Conservation (phyloP, 306 rosid genomes). For the Pueraria montana region DNA sequence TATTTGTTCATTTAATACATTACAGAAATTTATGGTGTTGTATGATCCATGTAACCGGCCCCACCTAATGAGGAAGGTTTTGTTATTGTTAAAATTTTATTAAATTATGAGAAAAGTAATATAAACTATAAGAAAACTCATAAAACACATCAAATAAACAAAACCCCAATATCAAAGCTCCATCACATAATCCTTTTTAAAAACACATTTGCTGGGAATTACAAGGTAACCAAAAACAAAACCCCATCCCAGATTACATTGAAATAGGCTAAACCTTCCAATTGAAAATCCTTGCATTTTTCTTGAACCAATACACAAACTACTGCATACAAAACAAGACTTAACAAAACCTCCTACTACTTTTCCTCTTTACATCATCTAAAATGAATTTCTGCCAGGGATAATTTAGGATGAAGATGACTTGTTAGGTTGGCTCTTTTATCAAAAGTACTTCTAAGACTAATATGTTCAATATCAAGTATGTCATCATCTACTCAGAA, state of each 20-base stretch:
- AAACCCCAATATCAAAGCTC: neutral
- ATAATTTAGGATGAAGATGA: constrained; percentile 5
- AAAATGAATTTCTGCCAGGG: neutral
- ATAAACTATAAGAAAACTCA: neutral
- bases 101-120: too few species aligned
- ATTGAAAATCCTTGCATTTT: too few species aligned
- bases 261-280: too few species aligned
- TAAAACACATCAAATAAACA: too few species aligned
- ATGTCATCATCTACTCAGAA: neutral
- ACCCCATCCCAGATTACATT: neutral
- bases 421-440: neutral
- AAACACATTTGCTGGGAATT: neutral
- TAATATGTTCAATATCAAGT: neutral
- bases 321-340: neutral
- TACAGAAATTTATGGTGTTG: too few species aligned
- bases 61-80: too few species aligned
- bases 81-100: too few species aligned
- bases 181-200: neutral
- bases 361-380: neutral
- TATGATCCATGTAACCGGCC: too few species aligned
- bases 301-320: constrained; percentile 19
- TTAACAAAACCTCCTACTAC: neutral
- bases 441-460: neutral
- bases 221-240: neutral
- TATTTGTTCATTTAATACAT: too few species aligned